Conservation (phyloP, 768 basidiomycete species). For the Pleurotus tuber-regium region DNA sequence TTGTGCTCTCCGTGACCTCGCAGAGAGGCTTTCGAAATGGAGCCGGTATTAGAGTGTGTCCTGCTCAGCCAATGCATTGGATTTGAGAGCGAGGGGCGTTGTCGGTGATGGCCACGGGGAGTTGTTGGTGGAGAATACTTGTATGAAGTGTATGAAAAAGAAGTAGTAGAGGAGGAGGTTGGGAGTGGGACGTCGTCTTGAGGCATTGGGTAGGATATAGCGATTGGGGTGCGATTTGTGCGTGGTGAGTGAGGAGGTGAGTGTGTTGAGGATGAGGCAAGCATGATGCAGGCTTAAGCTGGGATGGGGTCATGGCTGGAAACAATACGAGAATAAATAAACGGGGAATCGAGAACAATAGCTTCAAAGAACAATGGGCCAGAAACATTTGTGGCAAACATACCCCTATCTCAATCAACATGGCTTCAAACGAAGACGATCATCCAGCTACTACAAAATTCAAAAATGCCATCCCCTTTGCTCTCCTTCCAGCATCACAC, state of each 20-base stretch:
- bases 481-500: slow-evolving; percentile 50
- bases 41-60: slow-evolving; percentile 24
- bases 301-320: not conserved
- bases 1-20: slow-evolving; percentile 35
- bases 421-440: not conserved
- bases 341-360: slow-evolving; percentile 7
- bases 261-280: not conserved
- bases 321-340: not conserved
- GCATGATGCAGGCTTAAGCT: slow-evolving; percentile 5
- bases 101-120: slow-evolving; percentile 22
- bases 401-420: too few species aligned
- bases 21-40: not conserved
- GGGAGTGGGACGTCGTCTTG: not conserved
- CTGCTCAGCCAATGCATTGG: slow-evolving; percentile 55
- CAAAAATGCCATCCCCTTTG: slow-evolving; percentile 44
- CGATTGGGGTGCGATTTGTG: slow-evolving; percentile 1
- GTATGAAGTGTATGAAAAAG: slow-evolving; percentile 19
- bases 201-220: not conserved
- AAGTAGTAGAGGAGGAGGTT: slow-evolving; percentile 18
- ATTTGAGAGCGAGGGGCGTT: slow-evolving; percentile 38
- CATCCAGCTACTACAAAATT: slow-evolving; percentile 39
- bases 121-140: slow-evolving; percentile 20
- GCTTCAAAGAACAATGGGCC: too few species aligned
- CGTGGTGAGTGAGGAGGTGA: slow-evolving; percentile 6
- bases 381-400: too few species aligned